These are phyloP conservation scores for Hortiboletus flavorubellus DNA, from an alignment of 768 basidiomycete species.

Conservation along the genomic window DNA sequence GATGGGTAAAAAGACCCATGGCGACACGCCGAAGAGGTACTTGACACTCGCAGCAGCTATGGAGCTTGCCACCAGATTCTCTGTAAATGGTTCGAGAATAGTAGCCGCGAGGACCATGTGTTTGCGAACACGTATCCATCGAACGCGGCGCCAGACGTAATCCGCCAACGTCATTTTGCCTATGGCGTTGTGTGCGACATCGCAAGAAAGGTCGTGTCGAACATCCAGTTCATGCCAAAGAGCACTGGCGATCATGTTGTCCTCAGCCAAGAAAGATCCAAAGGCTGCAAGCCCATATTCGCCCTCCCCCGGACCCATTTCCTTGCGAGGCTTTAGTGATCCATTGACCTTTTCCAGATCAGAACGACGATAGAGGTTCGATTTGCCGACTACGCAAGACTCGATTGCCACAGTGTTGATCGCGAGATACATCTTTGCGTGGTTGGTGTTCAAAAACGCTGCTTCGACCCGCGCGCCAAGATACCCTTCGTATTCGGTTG, in stretches of 20 bases:
- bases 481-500: conserved; percentile 60
- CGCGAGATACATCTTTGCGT: conserved; percentile 97
- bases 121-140: conserved; percentile 97
- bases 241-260: conserved; percentile 93
- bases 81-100: conserved; percentile 88
- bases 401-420: conserved; percentile 87
- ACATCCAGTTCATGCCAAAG: conserved; percentile 92
- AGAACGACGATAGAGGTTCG: conserved; percentile 87
- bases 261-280: conserved; percentile 89
- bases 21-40: conserved; percentile 48
- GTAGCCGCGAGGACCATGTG: conserved; percentile 89
- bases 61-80: conserved; percentile 68
- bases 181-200: conserved; percentile 85
- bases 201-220: conserved; percentile 86
- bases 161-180: conserved; percentile 83
- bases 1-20: conserved; percentile 50
- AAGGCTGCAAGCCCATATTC: conserved; percentile 70
- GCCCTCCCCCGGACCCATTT: conserved; percentile 20
- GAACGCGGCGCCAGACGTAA: conserved; percentile 85
- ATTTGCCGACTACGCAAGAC: conserved; percentile 97
- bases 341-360: conserved; percentile 78
- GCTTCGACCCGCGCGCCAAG: conserved; percentile 87
- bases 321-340: conserved; percentile 48
- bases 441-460: conserved; percentile 94
- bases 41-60: conserved; percentile 57